phyloP scores from a whole-genome alignment of 2,329 filamentous ascomycete genomes.

The Colletotrichum lupini region DNA sequence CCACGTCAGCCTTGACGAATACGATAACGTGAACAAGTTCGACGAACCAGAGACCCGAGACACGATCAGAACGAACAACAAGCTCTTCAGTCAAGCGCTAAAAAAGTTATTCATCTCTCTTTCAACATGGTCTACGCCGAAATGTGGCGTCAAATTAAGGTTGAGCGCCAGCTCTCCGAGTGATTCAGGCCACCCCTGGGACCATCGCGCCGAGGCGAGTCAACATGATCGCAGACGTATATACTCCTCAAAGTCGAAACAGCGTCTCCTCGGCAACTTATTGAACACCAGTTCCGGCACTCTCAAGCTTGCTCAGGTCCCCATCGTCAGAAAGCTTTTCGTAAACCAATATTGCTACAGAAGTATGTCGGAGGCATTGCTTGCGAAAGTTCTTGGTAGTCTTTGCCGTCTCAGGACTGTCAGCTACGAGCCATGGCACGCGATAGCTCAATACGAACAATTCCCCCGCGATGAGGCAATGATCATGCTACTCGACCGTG shows the following conservation, averaged over 20 bases:
- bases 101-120: not conserved
- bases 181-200: not conserved
- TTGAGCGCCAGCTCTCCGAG: constrained; percentile 6
- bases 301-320: constrained; percentile 1
- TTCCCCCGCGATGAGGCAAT: not conserved
- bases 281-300: not conserved
- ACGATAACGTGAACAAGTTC: not conserved
- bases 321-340: not conserved
- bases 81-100: not conserved
- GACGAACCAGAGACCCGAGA: not conserved
- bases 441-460: not conserved
- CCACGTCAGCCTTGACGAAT: not conserved
- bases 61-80: not conserved
- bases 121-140: not conserved
- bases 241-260: not conserved
- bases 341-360: constrained; percentile 2
- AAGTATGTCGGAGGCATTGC: not conserved
- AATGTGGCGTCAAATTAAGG: not conserved
- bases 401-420: not conserved
- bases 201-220: not conserved
- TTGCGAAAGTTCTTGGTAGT: not conserved
- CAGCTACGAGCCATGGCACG: not conserved
- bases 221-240: not conserved
- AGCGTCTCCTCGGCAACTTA: constrained; percentile 9
- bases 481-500: not conserved